phyloP scores from a whole-genome alignment of 352 stramenopile species.

The Chloridella minuta region DNA sequence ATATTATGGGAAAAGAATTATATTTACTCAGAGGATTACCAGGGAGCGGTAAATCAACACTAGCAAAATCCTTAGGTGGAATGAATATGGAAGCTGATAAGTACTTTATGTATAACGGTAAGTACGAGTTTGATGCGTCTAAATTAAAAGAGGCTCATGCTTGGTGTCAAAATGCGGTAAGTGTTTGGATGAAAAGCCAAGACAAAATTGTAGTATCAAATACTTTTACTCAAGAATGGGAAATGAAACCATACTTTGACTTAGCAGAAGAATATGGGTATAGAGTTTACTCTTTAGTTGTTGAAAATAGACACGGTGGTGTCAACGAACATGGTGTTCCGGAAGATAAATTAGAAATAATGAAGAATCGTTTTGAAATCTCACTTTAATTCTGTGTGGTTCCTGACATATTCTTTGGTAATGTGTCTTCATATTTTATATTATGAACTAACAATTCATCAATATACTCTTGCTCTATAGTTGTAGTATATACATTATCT shows the following conservation, averaged over 20 bases:
- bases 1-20: not conserved
- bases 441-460: too few species aligned
- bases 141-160: slow-evolving; percentile 3
- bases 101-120: not conserved
- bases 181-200: not conserved
- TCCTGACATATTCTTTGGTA: too few species aligned
- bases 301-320: not conserved
- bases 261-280: slow-evolving; percentile 1
- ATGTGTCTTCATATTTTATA: too few species aligned
- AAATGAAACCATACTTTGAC: not conserved
- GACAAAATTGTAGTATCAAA: not conserved
- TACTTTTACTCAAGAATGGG: slow-evolving; percentile 12
- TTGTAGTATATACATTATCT: too few species aligned
- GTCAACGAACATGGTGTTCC: not conserved
- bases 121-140: slow-evolving; percentile 10
- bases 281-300: not conserved
- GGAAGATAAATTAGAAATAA: not conserved
- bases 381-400: not conserved
- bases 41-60: slow-evolving; percentile 10
- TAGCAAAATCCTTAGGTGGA: not conserved
- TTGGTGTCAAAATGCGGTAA: slow-evolving; percentile 7
- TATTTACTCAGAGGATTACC: slow-evolving; percentile 9
- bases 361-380: slow-evolving; percentile 8
- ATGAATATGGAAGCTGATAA: not conserved
- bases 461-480: too few species aligned